Percentiles rank a stretch among this genome's conserved stretches.
These are phyloP conservation scores for Spergularia azorica DNA, from an alignment of 179 eudicot species.

Conservation along the genomic window DNA sequence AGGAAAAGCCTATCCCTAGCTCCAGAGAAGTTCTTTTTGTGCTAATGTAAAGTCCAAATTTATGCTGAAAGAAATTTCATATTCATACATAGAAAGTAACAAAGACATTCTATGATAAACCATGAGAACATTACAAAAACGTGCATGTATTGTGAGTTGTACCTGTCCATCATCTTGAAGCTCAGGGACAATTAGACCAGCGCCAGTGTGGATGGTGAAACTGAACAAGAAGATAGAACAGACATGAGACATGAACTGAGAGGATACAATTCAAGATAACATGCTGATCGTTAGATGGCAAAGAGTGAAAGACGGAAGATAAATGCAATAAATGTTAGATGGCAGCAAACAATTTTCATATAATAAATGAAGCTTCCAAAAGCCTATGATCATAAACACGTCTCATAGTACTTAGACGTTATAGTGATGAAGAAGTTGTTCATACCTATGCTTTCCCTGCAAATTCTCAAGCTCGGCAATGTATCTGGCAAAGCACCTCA, in stretches of 20 bases:
- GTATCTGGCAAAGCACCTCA: conserved; percentile 95
- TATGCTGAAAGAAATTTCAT: neutral
- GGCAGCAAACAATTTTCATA: neutral
- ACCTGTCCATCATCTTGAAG: conserved; percentile 94
- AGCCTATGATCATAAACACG: neutral
- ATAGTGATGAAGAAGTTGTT: neutral
- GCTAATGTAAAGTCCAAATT: neutral
- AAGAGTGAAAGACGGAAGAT: conserved; percentile 7
- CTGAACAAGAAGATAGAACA: conserved; percentile 41
- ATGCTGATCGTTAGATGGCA: neutral
- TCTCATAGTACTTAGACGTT: neutral
- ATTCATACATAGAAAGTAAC: neutral
- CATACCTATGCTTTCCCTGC: conserved; percentile 74
- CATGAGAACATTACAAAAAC: neutral
- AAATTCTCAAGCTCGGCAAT: conserved; percentile 82
- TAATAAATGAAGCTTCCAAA: neutral
- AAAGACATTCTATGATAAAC: neutral
- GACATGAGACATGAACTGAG: conserved; percentile 12
- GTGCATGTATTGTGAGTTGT: conserved; percentile 5
- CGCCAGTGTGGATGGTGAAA: conserved; percentile 95
- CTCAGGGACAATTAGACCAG: conserved; percentile 96
- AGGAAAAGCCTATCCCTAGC: neutral
- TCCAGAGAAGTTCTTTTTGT: neutral
- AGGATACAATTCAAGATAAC: neutral
- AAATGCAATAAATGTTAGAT: neutral